A percentile compares a stretch with the other conserved stretches of the same genome.
Conservation (phyloP, 352 stramenopile genomes). For the Saprolegnia parasitica region DNA sequence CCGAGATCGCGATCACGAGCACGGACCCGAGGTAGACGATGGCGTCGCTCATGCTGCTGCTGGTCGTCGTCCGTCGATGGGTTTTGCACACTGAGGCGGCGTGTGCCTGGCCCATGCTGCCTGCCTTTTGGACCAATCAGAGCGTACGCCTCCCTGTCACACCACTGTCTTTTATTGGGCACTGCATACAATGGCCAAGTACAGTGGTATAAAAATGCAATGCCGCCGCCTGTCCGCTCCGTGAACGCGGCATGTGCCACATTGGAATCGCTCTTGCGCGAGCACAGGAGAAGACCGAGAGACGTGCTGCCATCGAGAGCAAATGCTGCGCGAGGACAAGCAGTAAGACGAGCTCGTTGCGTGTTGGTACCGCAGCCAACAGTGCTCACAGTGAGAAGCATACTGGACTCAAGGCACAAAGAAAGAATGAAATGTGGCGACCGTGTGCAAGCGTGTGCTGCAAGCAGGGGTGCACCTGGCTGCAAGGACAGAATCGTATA, state of each 20-base stretch:
- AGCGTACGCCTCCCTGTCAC: neutral
- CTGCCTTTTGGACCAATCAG: constrained; percentile 16
- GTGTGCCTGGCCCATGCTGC: neutral
- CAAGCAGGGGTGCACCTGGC: no score
- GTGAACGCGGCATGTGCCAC: neutral
- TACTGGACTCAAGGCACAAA: no score
- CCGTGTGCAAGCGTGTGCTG: no score
- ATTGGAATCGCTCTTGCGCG: neutral
- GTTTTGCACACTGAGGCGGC: neutral
- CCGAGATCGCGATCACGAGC: constrained; percentile 11
- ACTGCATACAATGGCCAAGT: neutral
- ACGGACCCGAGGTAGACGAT: constrained; percentile 14
- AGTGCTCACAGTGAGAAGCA: no score
- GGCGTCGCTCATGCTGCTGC: constrained; percentile 6
- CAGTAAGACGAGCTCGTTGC: no score
- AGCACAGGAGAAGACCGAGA: neutral
- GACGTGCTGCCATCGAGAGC: no score
- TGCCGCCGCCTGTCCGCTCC: neutral
- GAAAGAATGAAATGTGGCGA: no score
- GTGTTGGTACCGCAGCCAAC: no score
- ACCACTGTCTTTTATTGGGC: neutral
- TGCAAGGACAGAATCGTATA: no score
- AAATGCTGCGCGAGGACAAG: no score
- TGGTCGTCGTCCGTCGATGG: neutral
- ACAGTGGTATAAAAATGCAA: neutral